Base-by-base conservation (phyloP, 163 green algal species). In the Trebouxiophyceae sp. region DNA sequence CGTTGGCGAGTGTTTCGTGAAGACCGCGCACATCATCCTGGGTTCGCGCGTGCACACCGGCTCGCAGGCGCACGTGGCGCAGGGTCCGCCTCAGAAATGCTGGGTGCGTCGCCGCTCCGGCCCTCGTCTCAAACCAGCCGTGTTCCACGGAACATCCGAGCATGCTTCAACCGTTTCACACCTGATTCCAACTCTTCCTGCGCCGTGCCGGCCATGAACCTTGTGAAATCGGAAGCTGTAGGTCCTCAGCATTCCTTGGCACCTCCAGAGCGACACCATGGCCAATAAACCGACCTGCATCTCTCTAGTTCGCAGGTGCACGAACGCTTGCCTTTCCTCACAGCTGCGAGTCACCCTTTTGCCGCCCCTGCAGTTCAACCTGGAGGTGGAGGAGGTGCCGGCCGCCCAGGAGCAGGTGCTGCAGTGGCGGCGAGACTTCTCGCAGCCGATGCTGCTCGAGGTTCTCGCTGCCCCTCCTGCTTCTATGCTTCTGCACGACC, bases 321-420 rank as follows among this genome's bases (percentile, higher is more conserved):
- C 4, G 32, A 47, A 5, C 29, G 12, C 57, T n/a, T n/a, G n/a
- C n/a, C 22, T 4, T 62, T 39, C 22, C 4, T 4, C 4, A 46
- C 3, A 26, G 4, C 8, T 46, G 29, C 4, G 5, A 26, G 28
- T 1, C 26, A 4, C 1, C 30, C 22, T 30, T 47, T 28, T 71
- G 55, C 31, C 57, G 16, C 26, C 22, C 23, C 8, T 68, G 63
- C 78, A 91, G 85, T 92, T 92, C 62, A 81, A 89, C 22, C 34
- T 91, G 29, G 78, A 92, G 62, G 28, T 90, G 4, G 75, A 84
- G 2, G 85, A 92, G 60, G 50, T 87, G 39, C 66, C 74, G 33
- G 65, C 55, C 5, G 75, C 80, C 4, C 44, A 62, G 20, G 55
- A 57, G 31, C 65, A 71, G 5, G 22, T 91, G 60, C 76, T 88